Evolutionary conservation across 495 filamentous ascomycete genomes (phyloP).

Genomic region (Neurospora cerealis): DNA sequence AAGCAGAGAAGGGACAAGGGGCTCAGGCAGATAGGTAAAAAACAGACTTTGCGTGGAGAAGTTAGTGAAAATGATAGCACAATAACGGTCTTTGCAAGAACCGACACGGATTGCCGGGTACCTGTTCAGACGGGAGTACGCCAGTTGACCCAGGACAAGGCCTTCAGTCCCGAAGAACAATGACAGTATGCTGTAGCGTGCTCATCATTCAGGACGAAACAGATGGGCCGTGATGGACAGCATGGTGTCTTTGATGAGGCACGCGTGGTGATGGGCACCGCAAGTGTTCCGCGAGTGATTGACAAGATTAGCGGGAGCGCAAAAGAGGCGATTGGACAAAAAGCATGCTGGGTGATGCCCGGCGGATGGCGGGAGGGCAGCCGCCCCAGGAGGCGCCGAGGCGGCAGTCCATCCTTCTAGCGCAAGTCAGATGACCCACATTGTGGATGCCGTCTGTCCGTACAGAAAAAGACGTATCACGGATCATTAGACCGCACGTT

Average conservation of each 20-base stretch:
- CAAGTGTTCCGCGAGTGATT: neutral
- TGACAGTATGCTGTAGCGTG: neutral
- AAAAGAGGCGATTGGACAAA: neutral
- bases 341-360: neutral
- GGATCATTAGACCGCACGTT: neutral
- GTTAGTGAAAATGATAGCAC: neutral
- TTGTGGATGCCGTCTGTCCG: neutral
- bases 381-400: neutral
- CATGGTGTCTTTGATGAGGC: neutral
- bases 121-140: neutral
- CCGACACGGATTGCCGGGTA: neutral
- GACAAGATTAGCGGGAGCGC: neutral
- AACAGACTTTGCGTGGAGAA: neutral
- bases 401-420: neutral
- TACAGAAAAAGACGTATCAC: neutral
- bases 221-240: neutral
- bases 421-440: neutral
- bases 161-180: neutral
- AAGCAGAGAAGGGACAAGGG: neutral
- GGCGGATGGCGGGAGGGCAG: neutral
- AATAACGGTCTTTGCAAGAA: neutral
- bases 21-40: neutral
- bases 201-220: neutral
- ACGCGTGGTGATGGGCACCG: neutral
- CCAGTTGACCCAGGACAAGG: neutral